Percentiles rank a stretch among this genome's conserved stretches.
These are phyloP conservation scores for Dalbergia oliveri DNA, from an alignment of 306 rosid genomes.

Conservation along the genomic window DNA sequence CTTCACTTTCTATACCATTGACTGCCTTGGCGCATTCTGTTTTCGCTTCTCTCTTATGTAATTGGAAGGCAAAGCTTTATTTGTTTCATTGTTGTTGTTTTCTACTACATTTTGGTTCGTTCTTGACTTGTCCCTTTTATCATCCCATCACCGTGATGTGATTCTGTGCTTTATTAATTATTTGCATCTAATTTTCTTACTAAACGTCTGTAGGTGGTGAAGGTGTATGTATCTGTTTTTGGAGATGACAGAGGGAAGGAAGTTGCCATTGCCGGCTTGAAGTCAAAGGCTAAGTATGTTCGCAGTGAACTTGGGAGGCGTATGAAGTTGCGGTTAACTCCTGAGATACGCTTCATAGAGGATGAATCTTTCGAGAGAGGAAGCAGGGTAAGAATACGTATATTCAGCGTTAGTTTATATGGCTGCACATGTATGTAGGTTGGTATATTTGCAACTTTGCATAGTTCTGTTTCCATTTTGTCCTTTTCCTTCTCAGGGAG, in stretches of 20 bases:
- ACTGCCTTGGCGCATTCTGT: not conserved
- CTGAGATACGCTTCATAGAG: constrained; percentile 90
- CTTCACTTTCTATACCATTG: no score
- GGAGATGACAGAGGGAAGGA: constrained; percentile 96
- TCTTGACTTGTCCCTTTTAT: not conserved
- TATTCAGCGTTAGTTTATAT: not conserved
- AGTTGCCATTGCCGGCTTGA: constrained; percentile 90
- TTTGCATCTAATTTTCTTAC: constrained; percentile 11
- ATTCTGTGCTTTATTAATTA: not conserved
- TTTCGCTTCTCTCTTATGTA: not conserved
- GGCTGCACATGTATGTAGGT: not conserved
- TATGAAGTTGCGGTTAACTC: constrained; percentile 88
- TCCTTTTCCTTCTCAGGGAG: not conserved
- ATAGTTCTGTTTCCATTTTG: not conserved
- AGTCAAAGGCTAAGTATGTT: constrained; percentile 89
- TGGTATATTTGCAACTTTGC: not conserved
- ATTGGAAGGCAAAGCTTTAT: not conserved
- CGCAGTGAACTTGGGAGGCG: constrained; percentile 85
- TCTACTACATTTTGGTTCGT: not conserved
- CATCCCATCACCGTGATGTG: not conserved
- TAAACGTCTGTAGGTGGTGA: constrained; percentile 67
- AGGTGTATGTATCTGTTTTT: constrained; percentile 89
- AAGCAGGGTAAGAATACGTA: constrained; percentile 76
- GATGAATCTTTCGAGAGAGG: constrained; percentile 93
- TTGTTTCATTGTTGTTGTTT: not conserved